Base-by-base conservation (phyloP, 140 eudicot genomes). In the Stevia rebaudiana region DNA sequence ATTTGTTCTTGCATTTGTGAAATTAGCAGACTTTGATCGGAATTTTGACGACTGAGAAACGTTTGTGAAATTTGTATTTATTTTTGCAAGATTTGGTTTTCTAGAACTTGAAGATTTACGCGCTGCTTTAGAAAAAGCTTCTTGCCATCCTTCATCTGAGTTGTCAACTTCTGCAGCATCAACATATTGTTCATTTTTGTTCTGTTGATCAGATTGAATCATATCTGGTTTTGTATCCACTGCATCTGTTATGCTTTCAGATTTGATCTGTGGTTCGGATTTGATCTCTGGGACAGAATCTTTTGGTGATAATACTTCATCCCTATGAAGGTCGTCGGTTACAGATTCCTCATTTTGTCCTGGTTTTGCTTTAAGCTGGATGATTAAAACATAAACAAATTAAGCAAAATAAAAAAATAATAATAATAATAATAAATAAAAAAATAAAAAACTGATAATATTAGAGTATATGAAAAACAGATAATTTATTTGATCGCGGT, bases 61-160 rank as follows among this genome's bases (percentile, higher is more conserved):
- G 46, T 78, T 80, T 58, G 74, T 47, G 68, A 71, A 82, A 61
- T 79, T 81, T 40, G 96, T 91, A 69, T 81, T 87, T 60, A 91
- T 61, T 69, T 91, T 91, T 39, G 91, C 83, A 33, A 91, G 83
- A 70, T 74, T 87, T 24, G 92, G 98, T 50, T 77, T 87, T 70
- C 82, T 81, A n/a, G 87, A 80, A 52, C 69, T 59, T 51, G 89
- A 80, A 72, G 94, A 61, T 75, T 88, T 91, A 48, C 95, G 95
- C 9, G 84, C 86, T 70, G 73, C 72, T 75, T 84, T 91, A 1
- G 95, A 84, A 19, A 80, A 61, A 79, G 96, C 96, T 76, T 91
- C 98, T 74, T 87, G 98, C 98, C 98, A 91, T 71, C 98, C 98
- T 84, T 91, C 98, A 33, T 88, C 96, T 0, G 89, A 87, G 44